Evolutionary conservation across 257 asterid genomes (phyloP).

Genomic region (Jaltomata sinuosa): DNA sequence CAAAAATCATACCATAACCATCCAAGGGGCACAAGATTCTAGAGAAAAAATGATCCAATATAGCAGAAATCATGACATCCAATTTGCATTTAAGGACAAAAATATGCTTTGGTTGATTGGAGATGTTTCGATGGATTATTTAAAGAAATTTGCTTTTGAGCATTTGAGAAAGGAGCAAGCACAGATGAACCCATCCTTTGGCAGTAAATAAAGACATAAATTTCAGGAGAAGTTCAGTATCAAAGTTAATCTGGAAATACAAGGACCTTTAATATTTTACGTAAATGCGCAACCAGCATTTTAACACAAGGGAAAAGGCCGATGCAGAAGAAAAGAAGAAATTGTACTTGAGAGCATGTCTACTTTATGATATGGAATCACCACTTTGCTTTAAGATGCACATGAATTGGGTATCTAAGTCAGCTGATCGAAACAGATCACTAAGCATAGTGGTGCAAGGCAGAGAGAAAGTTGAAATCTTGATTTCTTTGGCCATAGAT

Average conservation of each 20-base stretch:
- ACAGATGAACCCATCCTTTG: neutral
- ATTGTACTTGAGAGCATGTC: neutral
- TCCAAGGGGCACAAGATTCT: neutral
- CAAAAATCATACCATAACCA: neutral
- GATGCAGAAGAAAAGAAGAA: neutral
- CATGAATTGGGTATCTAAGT: slow-evolving; percentile 80
- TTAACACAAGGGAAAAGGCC: neutral
- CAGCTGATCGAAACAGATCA: slow-evolving; percentile 87
- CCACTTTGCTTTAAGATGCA: slow-evolving; percentile 84
- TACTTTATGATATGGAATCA: neutral
- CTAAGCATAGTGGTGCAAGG: slow-evolving; percentile 88
- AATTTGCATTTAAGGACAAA: neutral
- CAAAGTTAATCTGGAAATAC: neutral
- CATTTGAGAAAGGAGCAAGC: neutral
- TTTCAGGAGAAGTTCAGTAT: neutral
- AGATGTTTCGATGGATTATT: neutral
- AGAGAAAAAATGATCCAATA: neutral
- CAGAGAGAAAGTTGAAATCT: slow-evolving; percentile 82
- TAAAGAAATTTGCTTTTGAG: neutral
- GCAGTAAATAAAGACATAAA: neutral
- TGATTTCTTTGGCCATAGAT: slow-evolving; percentile 89
- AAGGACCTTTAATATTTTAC: neutral
- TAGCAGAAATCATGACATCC: neutral
- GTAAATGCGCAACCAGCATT: neutral
- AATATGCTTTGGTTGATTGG: neutral